Evolutionary conservation across 805 yeast species (phyloP), one percentile per base, ranked within the genome.

Genomic region (Kluyveromyces siamensis): DNA sequence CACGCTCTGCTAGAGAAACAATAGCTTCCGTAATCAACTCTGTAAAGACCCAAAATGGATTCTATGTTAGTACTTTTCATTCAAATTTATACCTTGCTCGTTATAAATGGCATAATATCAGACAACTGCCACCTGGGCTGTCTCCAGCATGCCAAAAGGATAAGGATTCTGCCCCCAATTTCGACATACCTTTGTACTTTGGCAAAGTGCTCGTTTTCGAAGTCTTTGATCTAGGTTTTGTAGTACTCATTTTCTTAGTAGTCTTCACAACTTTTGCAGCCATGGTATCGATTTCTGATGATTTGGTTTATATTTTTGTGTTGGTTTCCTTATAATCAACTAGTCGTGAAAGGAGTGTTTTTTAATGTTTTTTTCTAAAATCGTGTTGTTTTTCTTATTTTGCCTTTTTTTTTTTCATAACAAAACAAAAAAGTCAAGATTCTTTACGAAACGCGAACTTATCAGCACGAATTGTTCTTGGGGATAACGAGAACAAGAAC

Each of bases 1-100:
- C 84, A 70, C 95, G 81, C 62, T 85, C 90, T 60, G 84, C 84
- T 61, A 87, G 75, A 45, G 84, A 73, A 38, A 73, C 62, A 54
- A 87, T 73, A 45, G 91, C 95, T 51, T 83, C 79, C 37, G 63
- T 60, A 50, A 73, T 70, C 55, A 67, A 55, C 11, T 59, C 63
- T 55, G 43, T 21, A 44, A 33, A 37, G 49, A 30, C 35, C 35
- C 14, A 30, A 30, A 30, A 30, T 30, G 11, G 35, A 13, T 4
- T 7, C 35, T 13, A 30, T 30, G 35, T 30, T 30, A 30, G 35
- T 30, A 30, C 14, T 13, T 13, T 30, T 11, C 14, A 30, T 30
- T 13, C 35, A 30, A 2, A 30, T 13, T 11, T 10, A 11, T 30
- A 13, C 11, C 3, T 30, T 2, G 35, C 35, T 30, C 35, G 35